Conservation (phyloP, 768 basidiomycete genomes). For the Tylopilus balloui region DNA sequence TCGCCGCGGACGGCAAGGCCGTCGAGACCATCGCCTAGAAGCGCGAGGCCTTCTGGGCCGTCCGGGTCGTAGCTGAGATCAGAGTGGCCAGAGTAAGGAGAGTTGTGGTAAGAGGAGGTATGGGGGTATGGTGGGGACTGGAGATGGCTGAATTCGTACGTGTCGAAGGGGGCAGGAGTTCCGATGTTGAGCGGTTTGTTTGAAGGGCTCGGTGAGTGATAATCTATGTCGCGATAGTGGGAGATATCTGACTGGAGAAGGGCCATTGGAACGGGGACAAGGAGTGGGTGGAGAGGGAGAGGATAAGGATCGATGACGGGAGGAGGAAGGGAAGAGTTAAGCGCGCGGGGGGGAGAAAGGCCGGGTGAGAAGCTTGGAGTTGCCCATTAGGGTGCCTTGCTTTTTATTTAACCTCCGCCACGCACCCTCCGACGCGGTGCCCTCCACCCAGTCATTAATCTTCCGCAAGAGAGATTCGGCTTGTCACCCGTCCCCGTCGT, state of each 20-base stretch:
- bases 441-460: neutral
- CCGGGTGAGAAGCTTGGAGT: conserved; percentile 28
- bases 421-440: conserved; percentile 1
- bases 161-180: conserved; percentile 33
- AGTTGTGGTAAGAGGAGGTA: conserved; percentile 62
- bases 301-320: conserved; percentile 8
- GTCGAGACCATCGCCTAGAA: conserved; percentile 47
- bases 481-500: too few relatives aligned
- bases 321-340: neutral
- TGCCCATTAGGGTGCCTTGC: conserved; percentile 20
- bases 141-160: conserved; percentile 36
- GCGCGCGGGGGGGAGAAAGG: conserved; percentile 23
- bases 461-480: too few relatives aligned
- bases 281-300: neutral
- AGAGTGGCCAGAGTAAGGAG: conserved; percentile 63
- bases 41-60: conserved; percentile 43
- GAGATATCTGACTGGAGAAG: conserved; percentile 27
- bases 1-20: conserved; percentile 30
- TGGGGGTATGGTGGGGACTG: conserved; percentile 42
- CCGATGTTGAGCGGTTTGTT: conserved; percentile 26
- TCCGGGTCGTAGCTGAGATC: conserved; percentile 55
- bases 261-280: conserved; percentile 18
- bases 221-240: conserved; percentile 25
- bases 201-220: conserved; percentile 24
- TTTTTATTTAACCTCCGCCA: conserved; percentile 34